A percentile compares a stretch with the other conserved stretches of the same genome.
phyloP scores from a whole-genome alignment of 2,329 filamentous ascomycete genomes.

The Pleoardoris graminearum region DNA sequence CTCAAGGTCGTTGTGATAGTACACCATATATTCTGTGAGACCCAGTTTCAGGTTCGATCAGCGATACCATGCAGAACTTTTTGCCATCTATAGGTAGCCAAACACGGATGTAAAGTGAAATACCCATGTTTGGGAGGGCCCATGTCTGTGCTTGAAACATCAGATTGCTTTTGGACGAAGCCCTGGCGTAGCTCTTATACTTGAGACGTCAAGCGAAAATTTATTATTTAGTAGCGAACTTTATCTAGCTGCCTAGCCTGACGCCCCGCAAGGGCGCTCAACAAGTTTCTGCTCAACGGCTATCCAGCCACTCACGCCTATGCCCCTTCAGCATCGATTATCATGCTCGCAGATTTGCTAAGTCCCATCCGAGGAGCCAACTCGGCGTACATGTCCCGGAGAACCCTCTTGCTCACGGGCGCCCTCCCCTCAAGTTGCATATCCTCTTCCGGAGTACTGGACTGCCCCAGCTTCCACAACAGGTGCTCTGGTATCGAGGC shows the following conservation, averaged over 20 bases:
- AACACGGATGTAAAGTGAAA: background rate
- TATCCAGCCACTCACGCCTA: background rate
- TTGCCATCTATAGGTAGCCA: background rate
- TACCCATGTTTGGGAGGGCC: too few species aligned
- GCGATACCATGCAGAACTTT: background rate
- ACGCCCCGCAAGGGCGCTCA: too few species aligned
- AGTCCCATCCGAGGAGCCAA: constrained; percentile 15
- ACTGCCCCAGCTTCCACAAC: constrained; percentile 23
- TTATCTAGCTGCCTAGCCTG: background rate
- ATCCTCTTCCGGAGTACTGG: constrained; percentile 12
- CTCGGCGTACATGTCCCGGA: constrained; percentile 30
- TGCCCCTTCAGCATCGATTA: too few species aligned
- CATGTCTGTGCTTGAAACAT: too few species aligned
- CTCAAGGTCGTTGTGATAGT: background rate
- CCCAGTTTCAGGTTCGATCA: background rate
- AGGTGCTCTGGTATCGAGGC: constrained; percentile 24
- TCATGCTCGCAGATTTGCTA: constrained; percentile 1
- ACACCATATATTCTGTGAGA: background rate
- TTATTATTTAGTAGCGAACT: background rate
- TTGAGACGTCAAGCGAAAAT: too few species aligned
- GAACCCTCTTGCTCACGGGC: constrained; percentile 11
- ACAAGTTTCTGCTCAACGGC: background rate
- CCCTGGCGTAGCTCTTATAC: too few species aligned
- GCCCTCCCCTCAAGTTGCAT: constrained; percentile 23
- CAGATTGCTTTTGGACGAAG: too few species aligned